phyloP scores from a whole-genome alignment of 169 alveolate species.

The Plasmodium reichenowi region DNA sequence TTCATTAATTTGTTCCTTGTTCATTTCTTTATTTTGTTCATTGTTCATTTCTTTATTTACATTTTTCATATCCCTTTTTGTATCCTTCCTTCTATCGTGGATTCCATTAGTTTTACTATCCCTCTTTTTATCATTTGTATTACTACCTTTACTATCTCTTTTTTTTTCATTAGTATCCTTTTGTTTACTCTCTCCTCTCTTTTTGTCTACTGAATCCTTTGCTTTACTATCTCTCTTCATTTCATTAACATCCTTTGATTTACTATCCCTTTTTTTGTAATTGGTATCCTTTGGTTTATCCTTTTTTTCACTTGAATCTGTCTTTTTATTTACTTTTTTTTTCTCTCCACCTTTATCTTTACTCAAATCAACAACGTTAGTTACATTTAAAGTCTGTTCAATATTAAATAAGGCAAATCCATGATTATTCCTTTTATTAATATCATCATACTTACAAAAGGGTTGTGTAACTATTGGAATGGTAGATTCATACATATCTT shows the following conservation, averaged over 20 bases:
- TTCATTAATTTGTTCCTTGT: not conserved
- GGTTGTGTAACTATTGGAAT: slow-evolving; percentile 10
- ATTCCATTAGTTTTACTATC: slow-evolving; percentile 1
- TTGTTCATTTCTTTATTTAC: not conserved
- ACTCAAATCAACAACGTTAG: not conserved
- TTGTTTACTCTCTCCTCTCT: not conserved
- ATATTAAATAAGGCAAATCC: not conserved
- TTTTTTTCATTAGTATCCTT: not conserved
- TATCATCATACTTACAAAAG: not conserved
- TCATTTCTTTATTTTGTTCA: no score
- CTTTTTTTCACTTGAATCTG: not conserved
- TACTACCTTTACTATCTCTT: not conserved
- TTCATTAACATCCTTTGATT: slow-evolving; percentile 3
- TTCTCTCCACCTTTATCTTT: not conserved
- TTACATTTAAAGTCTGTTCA: not conserved
- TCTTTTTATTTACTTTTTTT: slow-evolving; percentile 22
- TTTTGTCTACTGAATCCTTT: not conserved
- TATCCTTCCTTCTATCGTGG: not conserved
- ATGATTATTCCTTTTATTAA: not conserved
- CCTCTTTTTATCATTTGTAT: slow-evolving; percentile 2
- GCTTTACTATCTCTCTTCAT: not conserved
- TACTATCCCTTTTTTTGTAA: not conserved
- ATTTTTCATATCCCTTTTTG: not conserved
- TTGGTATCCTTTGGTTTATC: not conserved
- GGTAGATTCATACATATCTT: not conserved